phyloP scores from a whole-genome alignment of 1,284 basidiomycete genomes.

The Sanghuangporus weigelae region DNA sequence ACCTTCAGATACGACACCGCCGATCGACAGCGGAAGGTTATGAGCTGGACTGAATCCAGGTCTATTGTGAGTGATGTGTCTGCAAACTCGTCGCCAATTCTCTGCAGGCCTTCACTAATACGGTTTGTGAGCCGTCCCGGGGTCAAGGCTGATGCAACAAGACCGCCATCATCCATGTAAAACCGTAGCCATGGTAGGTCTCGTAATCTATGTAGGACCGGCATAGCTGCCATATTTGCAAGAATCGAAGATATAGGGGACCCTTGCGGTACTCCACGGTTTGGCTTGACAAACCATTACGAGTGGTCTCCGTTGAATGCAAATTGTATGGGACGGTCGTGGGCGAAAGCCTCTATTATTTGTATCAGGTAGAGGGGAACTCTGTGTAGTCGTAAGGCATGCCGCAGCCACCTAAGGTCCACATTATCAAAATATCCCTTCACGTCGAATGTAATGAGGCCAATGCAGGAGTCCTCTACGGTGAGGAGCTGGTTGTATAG shows the following conservation, averaged over 20 bases:
- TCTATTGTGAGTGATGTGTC: not conserved
- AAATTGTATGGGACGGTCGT: not conserved
- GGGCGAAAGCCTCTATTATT: not conserved
- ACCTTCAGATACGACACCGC: too few relatives aligned
- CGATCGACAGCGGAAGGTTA: not conserved
- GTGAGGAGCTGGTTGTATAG: not conserved
- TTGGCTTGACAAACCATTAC: not conserved
- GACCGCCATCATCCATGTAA: not conserved
- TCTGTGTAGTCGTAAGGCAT: not conserved
- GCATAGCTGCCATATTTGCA: not conserved
- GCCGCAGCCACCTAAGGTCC: not conserved
- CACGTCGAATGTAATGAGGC: not conserved
- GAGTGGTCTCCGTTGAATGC: not conserved
- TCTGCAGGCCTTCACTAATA: not conserved
- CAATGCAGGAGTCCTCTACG: not conserved
- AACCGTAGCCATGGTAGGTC: not conserved
- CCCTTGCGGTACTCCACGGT: not conserved
- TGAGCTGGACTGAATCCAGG: not conserved
- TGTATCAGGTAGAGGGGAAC: not conserved
- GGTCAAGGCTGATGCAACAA: not conserved
- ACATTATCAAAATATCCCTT: not conserved
- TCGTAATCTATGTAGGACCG: not conserved
- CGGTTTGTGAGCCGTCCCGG: not conserved
- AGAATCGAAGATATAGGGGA: not conserved
- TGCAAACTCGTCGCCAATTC: not conserved